Evolutionary conservation across 331 rosid genomes (phyloP).

Genomic region (Rosa hybrid): DNA sequence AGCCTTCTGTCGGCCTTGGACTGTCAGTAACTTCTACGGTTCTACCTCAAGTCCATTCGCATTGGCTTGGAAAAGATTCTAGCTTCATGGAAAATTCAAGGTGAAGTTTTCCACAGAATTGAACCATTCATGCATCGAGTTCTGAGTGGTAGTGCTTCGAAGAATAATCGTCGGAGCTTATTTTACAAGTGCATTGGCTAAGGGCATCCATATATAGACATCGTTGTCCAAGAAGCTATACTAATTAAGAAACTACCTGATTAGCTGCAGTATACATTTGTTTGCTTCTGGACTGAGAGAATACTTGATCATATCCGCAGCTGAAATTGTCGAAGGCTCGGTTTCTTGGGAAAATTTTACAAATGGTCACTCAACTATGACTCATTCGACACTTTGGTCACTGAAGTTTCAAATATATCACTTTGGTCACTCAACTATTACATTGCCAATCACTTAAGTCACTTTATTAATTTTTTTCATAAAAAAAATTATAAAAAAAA

Average conservation of each 20-base stretch:
- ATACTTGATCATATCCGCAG: neutral
- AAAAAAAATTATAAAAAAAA: too few species aligned
- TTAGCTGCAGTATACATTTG: neutral
- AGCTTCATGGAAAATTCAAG: neutral
- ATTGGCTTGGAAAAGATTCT: neutral
- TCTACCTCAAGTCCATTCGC: neutral
- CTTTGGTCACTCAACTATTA: too few species aligned
- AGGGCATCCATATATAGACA: neutral
- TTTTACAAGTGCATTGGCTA: neutral
- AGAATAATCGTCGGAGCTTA: neutral
- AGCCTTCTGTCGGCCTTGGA: neutral
- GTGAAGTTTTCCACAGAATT: neutral
- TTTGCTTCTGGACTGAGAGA: conserved; percentile 7
- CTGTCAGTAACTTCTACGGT: neutral
- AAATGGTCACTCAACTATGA: too few species aligned
- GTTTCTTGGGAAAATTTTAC: neutral
- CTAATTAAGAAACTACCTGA: neutral
- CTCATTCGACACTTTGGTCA: too few species aligned
- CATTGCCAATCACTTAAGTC: too few species aligned
- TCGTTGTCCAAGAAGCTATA: conserved; percentile 19
- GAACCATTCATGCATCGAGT: neutral
- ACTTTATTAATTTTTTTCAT: too few species aligned
- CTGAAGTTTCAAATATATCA: too few species aligned
- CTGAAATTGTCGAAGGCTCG: neutral
- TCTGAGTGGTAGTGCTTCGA: neutral